Conservation (phyloP, 257 asterid species). For the Ligustrum vulgare region DNA sequence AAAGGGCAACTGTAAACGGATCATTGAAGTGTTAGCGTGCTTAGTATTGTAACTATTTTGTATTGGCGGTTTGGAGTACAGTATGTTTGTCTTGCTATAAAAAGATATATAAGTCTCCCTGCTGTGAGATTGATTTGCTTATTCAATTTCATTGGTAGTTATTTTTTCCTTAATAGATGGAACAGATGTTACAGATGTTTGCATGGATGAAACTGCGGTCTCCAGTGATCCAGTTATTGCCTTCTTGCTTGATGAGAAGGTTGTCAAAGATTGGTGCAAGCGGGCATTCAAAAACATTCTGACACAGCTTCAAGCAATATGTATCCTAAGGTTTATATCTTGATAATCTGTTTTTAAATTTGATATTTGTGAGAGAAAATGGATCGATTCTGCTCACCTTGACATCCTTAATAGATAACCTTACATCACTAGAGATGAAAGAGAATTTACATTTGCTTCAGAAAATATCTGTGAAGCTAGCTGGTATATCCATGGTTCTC, state of each 20-base stretch:
- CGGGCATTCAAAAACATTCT: constrained; percentile 54
- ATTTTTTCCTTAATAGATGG: constrained; percentile 53
- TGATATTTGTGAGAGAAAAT: constrained; percentile 3
- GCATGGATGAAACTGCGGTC: constrained; percentile 97
- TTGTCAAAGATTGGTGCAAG: constrained; percentile 97
- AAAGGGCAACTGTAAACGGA: not conserved
- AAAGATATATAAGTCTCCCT: not conserved
- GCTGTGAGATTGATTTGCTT: constrained; percentile 9
- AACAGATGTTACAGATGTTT: constrained; percentile 89
- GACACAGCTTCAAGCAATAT: constrained; percentile 57
- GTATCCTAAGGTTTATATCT: constrained; percentile 63
- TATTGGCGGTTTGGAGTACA: not conserved
- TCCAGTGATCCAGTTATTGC: constrained; percentile 94
- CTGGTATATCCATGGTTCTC: constrained; percentile 64
- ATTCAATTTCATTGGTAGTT: constrained; percentile 10
- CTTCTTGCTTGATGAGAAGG: constrained; percentile 94
- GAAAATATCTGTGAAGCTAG: constrained; percentile 70
- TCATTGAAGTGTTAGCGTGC: not conserved
- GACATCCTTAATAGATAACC: constrained; percentile 63
- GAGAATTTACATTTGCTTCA: constrained; percentile 48
- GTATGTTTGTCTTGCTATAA: not conserved
- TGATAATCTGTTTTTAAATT: not conserved
- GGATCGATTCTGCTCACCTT: constrained; percentile 38
- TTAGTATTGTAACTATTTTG: not conserved
- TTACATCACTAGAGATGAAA: constrained; percentile 45